Percentiles rank a stretch among this genome's conserved stretches.
Evolutionary conservation across 352 stramenopile species (phyloP).

Genomic region (Globisporangium ultimum): DNA sequence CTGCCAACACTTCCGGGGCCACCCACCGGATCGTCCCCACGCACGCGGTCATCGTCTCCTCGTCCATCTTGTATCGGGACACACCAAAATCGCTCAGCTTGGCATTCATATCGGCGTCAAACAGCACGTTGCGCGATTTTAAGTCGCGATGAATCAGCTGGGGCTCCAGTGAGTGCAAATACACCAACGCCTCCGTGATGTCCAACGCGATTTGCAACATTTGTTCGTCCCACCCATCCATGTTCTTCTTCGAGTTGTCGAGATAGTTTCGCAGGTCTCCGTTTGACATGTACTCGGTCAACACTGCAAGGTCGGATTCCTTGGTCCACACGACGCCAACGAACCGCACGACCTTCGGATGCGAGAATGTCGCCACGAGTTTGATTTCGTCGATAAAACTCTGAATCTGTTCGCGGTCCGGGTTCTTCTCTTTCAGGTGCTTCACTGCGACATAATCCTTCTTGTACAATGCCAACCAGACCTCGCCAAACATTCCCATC

Average conservation of each 20-base stretch:
- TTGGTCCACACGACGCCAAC: slow-evolving; percentile 18
- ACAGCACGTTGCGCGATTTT: slow-evolving; percentile 11
- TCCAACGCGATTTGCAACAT: slow-evolving; percentile 7
- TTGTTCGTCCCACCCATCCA: slow-evolving; percentile 1
- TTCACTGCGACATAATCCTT: slow-evolving; percentile 18
- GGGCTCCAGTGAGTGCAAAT: slow-evolving; percentile 16
- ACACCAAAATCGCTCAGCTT: slow-evolving; percentile 2
- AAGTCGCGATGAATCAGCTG: slow-evolving; percentile 10
- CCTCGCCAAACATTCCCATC: slow-evolving; percentile 18
- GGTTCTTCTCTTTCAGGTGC: slow-evolving; percentile 10
- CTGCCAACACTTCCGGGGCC: slow-evolving; percentile 17
- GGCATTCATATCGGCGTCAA: slow-evolving; percentile 4
- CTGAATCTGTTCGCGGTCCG: slow-evolving; percentile 5
- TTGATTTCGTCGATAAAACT: slow-evolving; percentile 18
- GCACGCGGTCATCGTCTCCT: slow-evolving; percentile 13
- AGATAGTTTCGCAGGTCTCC: slow-evolving; percentile 12
- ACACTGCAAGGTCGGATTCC: slow-evolving; percentile 7
- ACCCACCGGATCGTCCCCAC: slow-evolving; percentile 19
- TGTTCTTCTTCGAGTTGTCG: not conserved
- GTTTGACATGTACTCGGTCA: slow-evolving; percentile 12
- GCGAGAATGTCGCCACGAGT: slow-evolving; percentile 8
- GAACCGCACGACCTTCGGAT: slow-evolving; percentile 15
- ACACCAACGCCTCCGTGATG: slow-evolving; percentile 14
- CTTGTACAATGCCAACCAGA: slow-evolving; percentile 18
- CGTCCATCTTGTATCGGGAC: too few species aligned